phyloP scores from a whole-genome alignment of 1,284 basidiomycete species.

The Tilletia indica region DNA sequence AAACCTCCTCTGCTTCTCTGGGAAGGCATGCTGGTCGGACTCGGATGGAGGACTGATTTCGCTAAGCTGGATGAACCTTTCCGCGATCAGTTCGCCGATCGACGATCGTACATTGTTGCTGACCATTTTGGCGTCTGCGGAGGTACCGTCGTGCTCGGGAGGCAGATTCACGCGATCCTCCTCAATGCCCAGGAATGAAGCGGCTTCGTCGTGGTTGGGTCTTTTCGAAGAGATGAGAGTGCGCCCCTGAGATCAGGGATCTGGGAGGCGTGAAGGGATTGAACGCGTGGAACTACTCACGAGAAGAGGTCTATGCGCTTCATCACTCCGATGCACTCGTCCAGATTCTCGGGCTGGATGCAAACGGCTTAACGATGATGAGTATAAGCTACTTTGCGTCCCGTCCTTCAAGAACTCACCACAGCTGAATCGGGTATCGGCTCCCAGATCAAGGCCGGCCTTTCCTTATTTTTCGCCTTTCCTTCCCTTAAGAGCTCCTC shows the following conservation, averaged over 20 bases:
- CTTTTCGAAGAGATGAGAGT: conserved; percentile 27
- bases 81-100: not conserved
- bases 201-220: conserved; percentile 61
- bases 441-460: conserved; percentile 72
- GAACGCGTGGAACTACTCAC: conserved; percentile 56
- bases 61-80: not conserved
- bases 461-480: conserved; percentile 60
- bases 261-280: too few species aligned
- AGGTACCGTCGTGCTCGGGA: too few species aligned
- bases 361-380: not conserved
- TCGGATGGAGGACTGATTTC: not conserved
- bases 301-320: conserved; percentile 68
- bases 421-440: conserved; percentile 71
- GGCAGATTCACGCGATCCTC: not conserved
- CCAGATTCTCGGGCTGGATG: conserved; percentile 67
- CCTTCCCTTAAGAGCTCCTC: conserved; percentile 56
- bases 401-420: conserved; percentile 64
- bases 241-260: not conserved
- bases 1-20: not conserved
- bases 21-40: not conserved
- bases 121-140: too few species aligned
- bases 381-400: too few species aligned
- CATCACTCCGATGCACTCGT: conserved; percentile 67
- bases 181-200: conserved; percentile 49
- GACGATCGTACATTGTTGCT: not conserved